Percentiles rank a stretch among this genome's conserved stretches.
These are phyloP conservation scores for Fusarium papillatum DNA, from an alignment of 2,329 filamentous ascomycete species.

Conservation along the genomic window DNA sequence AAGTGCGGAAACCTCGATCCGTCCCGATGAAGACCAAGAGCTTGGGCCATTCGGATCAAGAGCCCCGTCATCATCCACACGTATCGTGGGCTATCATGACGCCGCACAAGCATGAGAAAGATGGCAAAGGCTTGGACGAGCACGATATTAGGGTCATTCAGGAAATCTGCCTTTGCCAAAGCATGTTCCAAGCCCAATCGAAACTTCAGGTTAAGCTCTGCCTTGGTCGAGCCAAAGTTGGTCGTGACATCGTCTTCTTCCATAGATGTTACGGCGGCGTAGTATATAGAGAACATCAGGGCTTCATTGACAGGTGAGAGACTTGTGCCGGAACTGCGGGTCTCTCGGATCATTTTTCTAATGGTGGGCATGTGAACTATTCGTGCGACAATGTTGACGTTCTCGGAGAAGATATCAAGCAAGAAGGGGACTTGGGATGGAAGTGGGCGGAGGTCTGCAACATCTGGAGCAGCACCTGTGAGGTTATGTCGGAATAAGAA, in stretches of 20 bases:
- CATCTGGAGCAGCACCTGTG: conserved; percentile 43
- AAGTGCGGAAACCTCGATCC: conserved; percentile 64
- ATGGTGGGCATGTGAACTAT: conserved; percentile 62
- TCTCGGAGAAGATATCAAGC: conserved; percentile 63
- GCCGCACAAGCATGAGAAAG: conserved; percentile 67
- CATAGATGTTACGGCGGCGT: conserved; percentile 67
- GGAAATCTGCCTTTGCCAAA: conserved; percentile 71
- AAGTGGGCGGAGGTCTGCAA: conserved; percentile 61
- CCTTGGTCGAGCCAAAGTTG: conserved; percentile 64
- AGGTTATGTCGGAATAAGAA: conserved; percentile 66
- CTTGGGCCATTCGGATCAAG: conserved; percentile 68
- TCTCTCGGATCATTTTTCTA: conserved; percentile 47
- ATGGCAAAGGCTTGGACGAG: conserved; percentile 73
- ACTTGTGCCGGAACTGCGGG: conserved; percentile 46
- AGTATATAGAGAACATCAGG: conserved; percentile 70
- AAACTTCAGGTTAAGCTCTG: conserved; percentile 59
- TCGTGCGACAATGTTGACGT: conserved; percentile 60
- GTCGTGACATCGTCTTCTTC: conserved; percentile 67
- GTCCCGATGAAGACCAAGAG: conserved; percentile 71
- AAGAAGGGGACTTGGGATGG: conserved; percentile 69
- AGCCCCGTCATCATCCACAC: conserved; percentile 76
- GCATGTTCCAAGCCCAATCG: conserved; percentile 70
- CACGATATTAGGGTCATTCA: conserved; percentile 70
- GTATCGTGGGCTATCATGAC: conserved; percentile 65
- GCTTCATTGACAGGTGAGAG: conserved; percentile 62